Percentiles rank a stretch among this genome's conserved stretches.
phyloP scores from a whole-genome alignment of 805 yeast genomes.

The Scheffersomyces amazonensis region DNA sequence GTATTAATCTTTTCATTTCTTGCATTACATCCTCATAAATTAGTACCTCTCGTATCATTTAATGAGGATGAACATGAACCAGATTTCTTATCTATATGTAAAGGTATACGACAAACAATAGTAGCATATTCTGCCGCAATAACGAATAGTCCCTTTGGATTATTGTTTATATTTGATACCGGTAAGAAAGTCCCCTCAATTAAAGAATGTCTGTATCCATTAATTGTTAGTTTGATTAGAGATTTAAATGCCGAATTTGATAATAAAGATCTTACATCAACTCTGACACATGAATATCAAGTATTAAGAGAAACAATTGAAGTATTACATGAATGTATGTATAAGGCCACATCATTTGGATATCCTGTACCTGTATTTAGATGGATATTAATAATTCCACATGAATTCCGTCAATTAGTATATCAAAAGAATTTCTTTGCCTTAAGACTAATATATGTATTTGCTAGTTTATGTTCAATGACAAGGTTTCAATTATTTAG shows the following conservation, averaged over 20 bases:
- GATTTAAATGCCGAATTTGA: constrained; percentile 4
- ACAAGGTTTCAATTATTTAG: constrained; percentile 19
- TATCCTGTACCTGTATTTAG: constrained; percentile 31
- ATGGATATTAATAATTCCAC: constrained; percentile 18
- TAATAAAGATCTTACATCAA: constrained; percentile 2
- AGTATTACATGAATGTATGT: constrained; percentile 11
- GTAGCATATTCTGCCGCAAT: constrained; percentile 2
- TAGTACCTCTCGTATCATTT: constrained; percentile 25
- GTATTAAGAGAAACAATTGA: constrained; percentile 5
- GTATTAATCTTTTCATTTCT: constrained; percentile 24
- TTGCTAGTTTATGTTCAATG: constrained; percentile 15
- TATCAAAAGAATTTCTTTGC: constrained; percentile 21
- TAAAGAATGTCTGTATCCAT: background rate
- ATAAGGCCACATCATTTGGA: constrained; percentile 10
- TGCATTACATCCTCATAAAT: constrained; percentile 28
- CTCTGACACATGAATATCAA: constrained; percentile 1
- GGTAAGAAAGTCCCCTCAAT: background rate
- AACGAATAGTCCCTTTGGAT: background rate
- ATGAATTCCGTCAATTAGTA: constrained; percentile 15
- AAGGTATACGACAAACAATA: constrained; percentile 11
- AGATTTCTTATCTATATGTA: constrained; percentile 19
- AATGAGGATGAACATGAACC: constrained; percentile 11
- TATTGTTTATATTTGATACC: background rate
- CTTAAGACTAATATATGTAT: constrained; percentile 19
- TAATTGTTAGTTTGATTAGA: background rate